A percentile compares a stretch with the other conserved stretches of the same genome.
These are phyloP conservation scores for Juncus inflexus DNA, from an alignment of 176 grass and related monocot species.

Conservation along the genomic window DNA sequence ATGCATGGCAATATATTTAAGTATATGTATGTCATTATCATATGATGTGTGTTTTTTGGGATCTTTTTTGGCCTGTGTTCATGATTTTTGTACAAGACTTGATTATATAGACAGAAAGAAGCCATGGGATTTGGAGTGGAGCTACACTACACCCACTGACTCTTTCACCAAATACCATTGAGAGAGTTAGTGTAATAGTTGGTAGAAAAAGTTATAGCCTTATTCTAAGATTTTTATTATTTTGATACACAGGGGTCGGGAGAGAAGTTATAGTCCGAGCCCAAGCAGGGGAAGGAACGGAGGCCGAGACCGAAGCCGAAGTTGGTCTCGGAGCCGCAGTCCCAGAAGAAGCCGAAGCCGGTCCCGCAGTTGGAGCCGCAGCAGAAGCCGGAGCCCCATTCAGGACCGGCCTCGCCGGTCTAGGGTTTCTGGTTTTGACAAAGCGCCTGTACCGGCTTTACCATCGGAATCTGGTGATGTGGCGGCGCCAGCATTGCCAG, in stretches of 20 bases:
- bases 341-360: constrained; percentile 47
- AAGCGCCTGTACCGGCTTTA: constrained; percentile 31
- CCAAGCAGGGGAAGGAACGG: constrained; percentile 52
- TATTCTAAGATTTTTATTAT: neutral
- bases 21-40: no score
- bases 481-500: constrained; percentile 1
- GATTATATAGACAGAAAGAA: no score
- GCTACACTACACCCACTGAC: no score
- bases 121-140: no score
- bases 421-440: constrained; percentile 62
- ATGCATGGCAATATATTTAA: constrained; percentile 5
- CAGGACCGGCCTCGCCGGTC: constrained; percentile 38
- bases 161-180: no score
- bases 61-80: no score
- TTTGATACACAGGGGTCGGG: constrained; percentile 41
- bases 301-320: constrained; percentile 50
- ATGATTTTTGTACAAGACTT: no score
- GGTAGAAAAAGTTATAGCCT: no score
- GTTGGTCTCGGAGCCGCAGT: constrained; percentile 58
- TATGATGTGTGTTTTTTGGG: no score
- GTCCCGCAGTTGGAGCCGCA: constrained; percentile 40
- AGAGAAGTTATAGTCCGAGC: constrained; percentile 66
- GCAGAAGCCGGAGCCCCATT: constrained; percentile 56
- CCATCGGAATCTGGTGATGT: constrained; percentile 17
- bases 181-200: no score